These are phyloP conservation scores for Amanita inopinata DNA, from an alignment of 768 basidiomycete genomes.

Conservation along the genomic window DNA sequence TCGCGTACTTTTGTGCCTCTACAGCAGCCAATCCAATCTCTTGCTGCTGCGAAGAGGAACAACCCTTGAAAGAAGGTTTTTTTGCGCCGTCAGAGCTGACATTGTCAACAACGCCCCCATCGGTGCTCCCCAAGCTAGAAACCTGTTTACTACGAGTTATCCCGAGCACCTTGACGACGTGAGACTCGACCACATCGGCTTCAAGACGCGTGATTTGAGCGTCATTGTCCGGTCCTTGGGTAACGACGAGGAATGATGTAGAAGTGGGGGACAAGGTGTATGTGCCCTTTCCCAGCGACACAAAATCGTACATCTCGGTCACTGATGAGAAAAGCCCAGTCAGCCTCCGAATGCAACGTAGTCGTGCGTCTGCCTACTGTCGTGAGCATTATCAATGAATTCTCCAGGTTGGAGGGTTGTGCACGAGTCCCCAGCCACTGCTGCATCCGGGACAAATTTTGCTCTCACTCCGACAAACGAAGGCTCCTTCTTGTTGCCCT, in stretches of 20 bases:
- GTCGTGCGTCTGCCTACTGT: slow-evolving; percentile 22
- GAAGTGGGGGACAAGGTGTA: slow-evolving; percentile 17
- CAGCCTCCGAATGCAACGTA: not conserved
- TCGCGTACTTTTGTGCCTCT: too few species aligned
- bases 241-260: not conserved
- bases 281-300: slow-evolving; percentile 26
- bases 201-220: slow-evolving; percentile 19
- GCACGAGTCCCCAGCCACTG: slow-evolving; percentile 21
- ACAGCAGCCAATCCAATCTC: too few species aligned
- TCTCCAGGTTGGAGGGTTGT: slow-evolving; percentile 32
- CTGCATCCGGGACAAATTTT: slow-evolving; percentile 29
- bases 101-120: too few species aligned
- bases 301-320: slow-evolving; percentile 38
- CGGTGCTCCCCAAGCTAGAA: too few species aligned
- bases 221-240: not conserved
- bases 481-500: slow-evolving; percentile 14
- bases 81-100: too few species aligned
- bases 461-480: slow-evolving; percentile 34
- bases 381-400: slow-evolving; percentile 25
- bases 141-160: not conserved
- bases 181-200: not conserved
- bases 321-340: slow-evolving; percentile 22
- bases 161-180: not conserved
- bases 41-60: too few species aligned
- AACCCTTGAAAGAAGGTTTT: too few species aligned